phyloP scores from a whole-genome alignment of 441 rosid genomes.

The Arabidopsis lyrata region DNA sequence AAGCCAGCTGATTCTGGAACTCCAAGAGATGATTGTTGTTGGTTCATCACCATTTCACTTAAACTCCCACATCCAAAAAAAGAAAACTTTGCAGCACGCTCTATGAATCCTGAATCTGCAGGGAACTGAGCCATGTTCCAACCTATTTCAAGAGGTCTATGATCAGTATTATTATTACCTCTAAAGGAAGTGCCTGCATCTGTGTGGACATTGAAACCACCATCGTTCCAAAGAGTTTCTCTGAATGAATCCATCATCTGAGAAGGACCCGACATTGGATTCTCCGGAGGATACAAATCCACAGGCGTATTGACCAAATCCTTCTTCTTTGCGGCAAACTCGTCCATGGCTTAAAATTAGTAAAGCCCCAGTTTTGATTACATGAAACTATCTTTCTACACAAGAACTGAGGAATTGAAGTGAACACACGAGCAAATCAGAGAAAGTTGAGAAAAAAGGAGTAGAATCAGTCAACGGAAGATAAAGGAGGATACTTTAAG shows the following conservation, averaged over 20 bases:
- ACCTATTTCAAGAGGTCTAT: conserved; percentile 66
- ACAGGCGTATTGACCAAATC: conserved; percentile 50
- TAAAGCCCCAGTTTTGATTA: conserved; percentile 9
- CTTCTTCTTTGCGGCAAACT: conserved; percentile 61
- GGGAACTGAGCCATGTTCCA: conserved; percentile 94
- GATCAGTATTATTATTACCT: conserved; percentile 44
- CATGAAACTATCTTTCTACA: conserved; percentile 39
- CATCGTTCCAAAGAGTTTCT: conserved; percentile 71
- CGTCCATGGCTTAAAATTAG: conserved; percentile 58
- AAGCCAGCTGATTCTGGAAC: conserved; percentile 62
- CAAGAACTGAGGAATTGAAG: conserved; percentile 6
- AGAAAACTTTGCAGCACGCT: conserved; percentile 93
- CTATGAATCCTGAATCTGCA: conserved; percentile 86
- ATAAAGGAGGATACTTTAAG: conserved; percentile 39
- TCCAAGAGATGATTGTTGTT: conserved; percentile 52
- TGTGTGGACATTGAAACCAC: conserved; percentile 49
- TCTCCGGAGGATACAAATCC: conserved; percentile 62
- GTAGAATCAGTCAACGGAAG: conserved; percentile 64
- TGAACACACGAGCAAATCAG: conserved; percentile 17
- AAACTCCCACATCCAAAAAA: conserved; percentile 79
- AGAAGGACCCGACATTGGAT: conserved; percentile 63
- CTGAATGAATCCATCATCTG: conserved; percentile 72
- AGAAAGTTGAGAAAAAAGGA: conserved; percentile 24
- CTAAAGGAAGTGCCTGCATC: conserved; percentile 21
- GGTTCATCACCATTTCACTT: conserved; percentile 60